Base-by-base conservation (phyloP, 2,329 filamentous ascomycete genomes). In the Alternaria conjuncta region DNA sequence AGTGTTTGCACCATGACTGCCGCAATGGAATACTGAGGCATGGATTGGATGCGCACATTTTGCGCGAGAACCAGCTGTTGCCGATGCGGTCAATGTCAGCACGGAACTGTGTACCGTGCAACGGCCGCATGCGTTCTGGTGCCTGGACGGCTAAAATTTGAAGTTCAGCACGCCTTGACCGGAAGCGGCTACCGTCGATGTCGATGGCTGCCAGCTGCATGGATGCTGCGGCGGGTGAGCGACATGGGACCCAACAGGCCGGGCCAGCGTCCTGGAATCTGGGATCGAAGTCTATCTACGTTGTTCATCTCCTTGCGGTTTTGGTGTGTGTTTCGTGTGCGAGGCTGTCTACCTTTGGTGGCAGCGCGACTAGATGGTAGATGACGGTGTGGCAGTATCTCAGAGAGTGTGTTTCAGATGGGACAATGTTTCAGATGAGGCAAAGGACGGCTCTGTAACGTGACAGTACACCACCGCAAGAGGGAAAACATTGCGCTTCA, bases 241-340 rank as follows among this genome's bases (percentile, higher is more conserved):
- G 55, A 59, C 59, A 51, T 61, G 60, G 49, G 45, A 45, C n/a
- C 11, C 36, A 30, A 45, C 49, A 60, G 63, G 55, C 50, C 55
- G 57, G 30, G 60, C 65, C 65, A 56, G 25, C 23, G 21, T 61
- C 21, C 63, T 68, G 65, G 65, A 59, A 66, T 50, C 60, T 61
- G 65, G 63, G 65, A 60, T 54, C 32, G 10, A 41, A 44, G 55
- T 47, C 23, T 46, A 50, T 56, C 41, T 53, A 53, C 30, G 11
- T 5, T 53, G 20, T 53, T 53, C 49, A 53, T 53, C 28, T 41
- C 49, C 49, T 23, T 53, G 49, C 49, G 7, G 36, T 41, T 25
- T 23, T 53, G n/a, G 49, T 41, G 36, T 41, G 36, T n/a, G 30
- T 55, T 55, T 44, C 47, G 41, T 32, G 49, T 43, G 57, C 57